Percentiles rank a stretch among this genome's conserved stretches.
Conservation (phyloP, 768 basidiomycete species). For the Calvatia gigantea region DNA sequence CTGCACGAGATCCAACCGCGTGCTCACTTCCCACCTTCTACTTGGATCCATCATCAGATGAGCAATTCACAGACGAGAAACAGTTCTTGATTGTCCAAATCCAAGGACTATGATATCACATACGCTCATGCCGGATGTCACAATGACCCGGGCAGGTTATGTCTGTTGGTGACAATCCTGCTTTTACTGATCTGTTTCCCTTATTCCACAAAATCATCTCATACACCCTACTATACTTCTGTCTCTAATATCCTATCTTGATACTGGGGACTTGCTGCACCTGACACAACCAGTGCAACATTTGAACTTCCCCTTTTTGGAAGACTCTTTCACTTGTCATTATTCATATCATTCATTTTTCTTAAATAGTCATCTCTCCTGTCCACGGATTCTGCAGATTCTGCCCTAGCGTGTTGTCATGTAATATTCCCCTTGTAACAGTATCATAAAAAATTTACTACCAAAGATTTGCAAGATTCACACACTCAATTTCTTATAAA, state of each 20-base stretch:
- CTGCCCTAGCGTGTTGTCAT: background rate
- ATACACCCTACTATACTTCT: no score
- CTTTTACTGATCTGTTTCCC: background rate
- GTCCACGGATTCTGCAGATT: background rate
- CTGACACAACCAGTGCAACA: no score
- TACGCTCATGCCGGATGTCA: no score
- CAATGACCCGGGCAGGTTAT: background rate
- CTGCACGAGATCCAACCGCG: background rate
- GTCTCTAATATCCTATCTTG: background rate
- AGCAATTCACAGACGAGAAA: conserved; percentile 97
- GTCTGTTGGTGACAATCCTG: background rate
- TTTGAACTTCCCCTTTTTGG: no score
- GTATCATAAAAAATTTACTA: background rate
- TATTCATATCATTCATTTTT: no score
- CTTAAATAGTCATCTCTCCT: no score
- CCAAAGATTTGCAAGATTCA: no score
- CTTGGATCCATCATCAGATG: conserved; percentile 47
- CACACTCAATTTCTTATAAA: no score
- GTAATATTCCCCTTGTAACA: background rate
- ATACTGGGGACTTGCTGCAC: no score
- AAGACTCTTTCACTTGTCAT: no score
- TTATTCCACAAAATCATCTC: no score
- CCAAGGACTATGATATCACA: conserved; percentile 57
- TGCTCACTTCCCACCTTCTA: background rate
- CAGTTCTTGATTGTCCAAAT: conserved; percentile 94